These are phyloP conservation scores for Atalantia buxifolia DNA, from an alignment of 345 rosid species.

Conservation along the genomic window DNA sequence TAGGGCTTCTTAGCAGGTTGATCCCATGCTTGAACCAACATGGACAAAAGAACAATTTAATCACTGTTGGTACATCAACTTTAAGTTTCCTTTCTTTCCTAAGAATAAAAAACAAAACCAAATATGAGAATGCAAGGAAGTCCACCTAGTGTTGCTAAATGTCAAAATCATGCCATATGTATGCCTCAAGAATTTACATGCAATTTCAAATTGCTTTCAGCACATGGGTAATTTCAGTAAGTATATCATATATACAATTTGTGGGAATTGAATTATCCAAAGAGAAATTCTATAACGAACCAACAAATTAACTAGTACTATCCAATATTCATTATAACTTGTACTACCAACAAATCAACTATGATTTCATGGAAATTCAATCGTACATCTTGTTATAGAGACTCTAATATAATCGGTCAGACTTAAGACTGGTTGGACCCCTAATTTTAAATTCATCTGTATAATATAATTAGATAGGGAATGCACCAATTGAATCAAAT, in stretches of 20 bases:
- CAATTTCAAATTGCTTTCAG: not conserved
- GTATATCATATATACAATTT: not conserved
- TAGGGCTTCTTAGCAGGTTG: not conserved
- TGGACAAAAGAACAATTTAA: not conserved
- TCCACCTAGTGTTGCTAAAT: not conserved
- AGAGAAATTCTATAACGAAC: not conserved
- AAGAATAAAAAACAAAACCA: not conserved
- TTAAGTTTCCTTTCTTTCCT: not conserved
- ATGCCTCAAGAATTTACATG: not conserved
- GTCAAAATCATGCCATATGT: not conserved
- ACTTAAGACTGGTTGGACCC: not conserved
- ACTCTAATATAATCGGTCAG: not conserved
- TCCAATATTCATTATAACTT: not conserved
- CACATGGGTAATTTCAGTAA: not conserved
- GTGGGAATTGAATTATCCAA: not conserved
- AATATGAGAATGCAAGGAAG: not conserved
- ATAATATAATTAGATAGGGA: not conserved
- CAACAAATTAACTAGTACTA: not conserved
- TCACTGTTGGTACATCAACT: not conserved
- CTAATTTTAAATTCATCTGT: not conserved
- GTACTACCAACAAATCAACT: not conserved
- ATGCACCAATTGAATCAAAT: not conserved
- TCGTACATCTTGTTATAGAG: not conserved
- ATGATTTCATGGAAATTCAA: not conserved
- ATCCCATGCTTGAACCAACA: not conserved